phyloP scores from a whole-genome alignment of 1,139 yeast species.

The Candida sanyaensis region DNA sequence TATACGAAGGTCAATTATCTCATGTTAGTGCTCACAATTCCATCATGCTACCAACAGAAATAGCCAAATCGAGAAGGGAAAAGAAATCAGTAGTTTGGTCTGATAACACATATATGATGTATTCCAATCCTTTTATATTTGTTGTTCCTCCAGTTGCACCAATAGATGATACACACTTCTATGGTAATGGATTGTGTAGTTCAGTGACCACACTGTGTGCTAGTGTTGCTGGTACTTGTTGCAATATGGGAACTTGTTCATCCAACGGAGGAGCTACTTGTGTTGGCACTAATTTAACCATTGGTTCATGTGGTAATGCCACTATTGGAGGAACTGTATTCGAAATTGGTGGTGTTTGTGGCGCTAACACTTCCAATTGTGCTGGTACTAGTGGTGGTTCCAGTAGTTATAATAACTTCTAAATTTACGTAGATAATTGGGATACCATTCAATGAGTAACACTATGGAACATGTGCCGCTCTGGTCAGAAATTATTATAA shows the following conservation, averaged over 20 bases:
- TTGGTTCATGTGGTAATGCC: background rate
- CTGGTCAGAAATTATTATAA: no score
- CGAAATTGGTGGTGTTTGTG: constrained; percentile 7
- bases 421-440: no score
- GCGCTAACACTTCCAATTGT: constrained; percentile 2
- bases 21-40: constrained; percentile 7
- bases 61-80: constrained; percentile 5
- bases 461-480: no score
- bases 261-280: constrained; percentile 4
- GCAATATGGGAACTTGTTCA: constrained; percentile 4
- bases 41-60: background rate
- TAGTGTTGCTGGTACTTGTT: constrained; percentile 4
- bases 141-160: constrained; percentile 9
- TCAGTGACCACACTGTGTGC: constrained; percentile 3
- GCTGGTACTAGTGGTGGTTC: constrained; percentile 2
- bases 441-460: no score
- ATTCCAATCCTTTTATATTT: constrained; percentile 3
- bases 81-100: constrained; percentile 5
- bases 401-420: background rate
- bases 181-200: constrained; percentile 4
- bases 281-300: background rate
- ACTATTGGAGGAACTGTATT: constrained; percentile 3
- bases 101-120: constrained; percentile 4
- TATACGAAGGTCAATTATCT: background rate
- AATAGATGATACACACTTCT: constrained; percentile 1